Percentiles rank a stretch among this genome's conserved stretches.
Evolutionary conservation across 345 rosid genomes (phyloP).

Genomic region (Gossypium raimondii): DNA sequence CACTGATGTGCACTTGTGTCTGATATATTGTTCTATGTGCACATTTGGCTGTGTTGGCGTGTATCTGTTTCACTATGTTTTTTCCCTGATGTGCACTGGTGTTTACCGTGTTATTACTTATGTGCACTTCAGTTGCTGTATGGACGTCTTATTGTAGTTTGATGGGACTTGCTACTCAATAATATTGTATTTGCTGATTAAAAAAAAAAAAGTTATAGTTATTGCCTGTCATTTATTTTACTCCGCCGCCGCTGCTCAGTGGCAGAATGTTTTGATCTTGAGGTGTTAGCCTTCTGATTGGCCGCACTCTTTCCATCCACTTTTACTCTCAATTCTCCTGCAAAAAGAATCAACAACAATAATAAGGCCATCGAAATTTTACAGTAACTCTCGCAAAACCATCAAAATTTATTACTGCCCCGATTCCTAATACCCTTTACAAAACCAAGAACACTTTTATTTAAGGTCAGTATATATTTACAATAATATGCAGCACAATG

Average conservation of each 20-base stretch:
- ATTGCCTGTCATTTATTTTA: conserved; percentile 88
- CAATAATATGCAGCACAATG: neutral
- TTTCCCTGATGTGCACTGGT: too few species aligned
- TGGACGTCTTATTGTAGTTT: too few species aligned
- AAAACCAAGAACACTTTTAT: neutral
- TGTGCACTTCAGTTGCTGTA: too few species aligned
- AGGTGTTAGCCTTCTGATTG: conserved; percentile 83
- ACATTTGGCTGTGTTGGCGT: too few species aligned
- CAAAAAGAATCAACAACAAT: conserved; percentile 6
- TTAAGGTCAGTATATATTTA: neutral
- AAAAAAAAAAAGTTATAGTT: too few species aligned
- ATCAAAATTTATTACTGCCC: neutral
- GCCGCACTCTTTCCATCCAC: conserved; percentile 53
- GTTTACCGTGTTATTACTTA: too few species aligned
- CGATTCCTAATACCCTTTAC: neutral
- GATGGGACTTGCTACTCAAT: too few species aligned
- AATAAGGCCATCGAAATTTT: neutral
- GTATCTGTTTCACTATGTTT: too few species aligned
- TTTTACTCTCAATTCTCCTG: conserved; percentile 63
- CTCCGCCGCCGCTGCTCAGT: conserved; percentile 97
- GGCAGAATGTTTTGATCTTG: conserved; percentile 96
- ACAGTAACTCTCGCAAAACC: neutral
- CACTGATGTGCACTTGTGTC: too few species aligned
- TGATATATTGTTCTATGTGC: too few species aligned
- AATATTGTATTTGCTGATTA: too few species aligned